Evolutionary conservation across 352 stramenopile species (phyloP).

Genomic region (Poterioochromonas sp.): DNA sequence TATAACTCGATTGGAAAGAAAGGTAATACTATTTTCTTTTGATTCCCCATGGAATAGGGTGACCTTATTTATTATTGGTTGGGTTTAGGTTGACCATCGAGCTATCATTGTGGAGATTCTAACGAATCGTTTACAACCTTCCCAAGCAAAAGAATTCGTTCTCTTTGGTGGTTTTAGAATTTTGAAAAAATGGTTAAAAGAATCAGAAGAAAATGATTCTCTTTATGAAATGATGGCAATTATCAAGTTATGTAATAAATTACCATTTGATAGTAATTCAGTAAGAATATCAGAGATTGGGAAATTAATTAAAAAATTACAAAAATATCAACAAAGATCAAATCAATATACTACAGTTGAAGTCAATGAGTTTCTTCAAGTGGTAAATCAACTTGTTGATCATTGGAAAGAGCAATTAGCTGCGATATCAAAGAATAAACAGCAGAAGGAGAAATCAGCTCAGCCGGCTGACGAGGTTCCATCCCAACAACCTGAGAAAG

Average conservation of each 20-base stretch:
- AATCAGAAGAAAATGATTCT: neutral
- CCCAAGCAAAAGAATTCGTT: neutral
- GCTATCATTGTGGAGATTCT: neutral
- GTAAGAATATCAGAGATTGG: slow-evolving; percentile 4
- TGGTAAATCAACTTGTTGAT: neutral
- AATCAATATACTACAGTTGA: too few species aligned
- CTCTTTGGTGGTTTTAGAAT: neutral
- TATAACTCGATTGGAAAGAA: neutral
- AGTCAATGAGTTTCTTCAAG: neutral
- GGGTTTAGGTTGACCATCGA: slow-evolving; percentile 9
- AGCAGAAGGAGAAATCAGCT: neutral
- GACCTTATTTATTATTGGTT: neutral
- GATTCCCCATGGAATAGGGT: neutral
- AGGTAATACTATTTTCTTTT: neutral
- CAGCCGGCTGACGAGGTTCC: neutral
- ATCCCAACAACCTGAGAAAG: neutral
- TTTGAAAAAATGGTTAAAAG: neutral
- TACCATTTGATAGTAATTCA: neutral
- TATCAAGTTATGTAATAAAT: neutral
- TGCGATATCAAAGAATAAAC: neutral
- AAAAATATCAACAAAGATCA: neutral
- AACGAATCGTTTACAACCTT: neutral
- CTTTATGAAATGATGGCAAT: neutral
- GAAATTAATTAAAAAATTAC: slow-evolving; percentile 12
- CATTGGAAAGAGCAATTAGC: neutral